phyloP scores from a whole-genome alignment of 805 yeast species.

The Wickerhamomyces bisporus region DNA sequence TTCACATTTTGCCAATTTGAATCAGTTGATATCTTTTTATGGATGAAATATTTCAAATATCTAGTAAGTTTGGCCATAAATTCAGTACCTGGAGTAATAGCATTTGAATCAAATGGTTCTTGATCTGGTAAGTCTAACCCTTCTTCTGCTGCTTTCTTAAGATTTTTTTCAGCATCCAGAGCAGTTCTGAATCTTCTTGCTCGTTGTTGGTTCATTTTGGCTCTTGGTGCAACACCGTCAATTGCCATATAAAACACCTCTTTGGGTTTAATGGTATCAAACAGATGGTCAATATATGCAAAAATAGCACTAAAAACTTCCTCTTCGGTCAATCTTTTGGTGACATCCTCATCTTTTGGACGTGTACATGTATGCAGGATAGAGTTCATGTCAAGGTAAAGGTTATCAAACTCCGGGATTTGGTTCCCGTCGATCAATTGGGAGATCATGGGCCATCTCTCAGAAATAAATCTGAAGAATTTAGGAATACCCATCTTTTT shows the following conservation, averaged over 20 bases:
- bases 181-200: conserved; percentile 94
- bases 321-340: conserved; percentile 75
- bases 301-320: conserved; percentile 91
- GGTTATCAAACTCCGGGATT: conserved; percentile 90
- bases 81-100: conserved; percentile 96
- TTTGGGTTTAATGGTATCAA: conserved; percentile 81
- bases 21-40: conserved; percentile 82
- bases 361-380: conserved; percentile 93
- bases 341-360: conserved; percentile 62
- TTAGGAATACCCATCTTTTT: conserved; percentile 82
- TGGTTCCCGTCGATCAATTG: conserved; percentile 77
- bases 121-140: conserved; percentile 79
- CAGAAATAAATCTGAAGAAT: conserved; percentile 93
- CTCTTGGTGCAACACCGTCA: conserved; percentile 98
- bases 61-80: conserved; percentile 87
- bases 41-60: conserved; percentile 80
- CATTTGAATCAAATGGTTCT: conserved; percentile 83
- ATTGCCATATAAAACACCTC: conserved; percentile 91
- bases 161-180: conserved; percentile 78
- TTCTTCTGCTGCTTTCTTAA: conserved; percentile 64
- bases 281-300: conserved; percentile 90
- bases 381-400: conserved; percentile 96
- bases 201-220: conserved; percentile 97
- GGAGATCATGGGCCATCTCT: conserved; percentile 96
- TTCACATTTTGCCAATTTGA: conserved; percentile 78